phyloP scores from a whole-genome alignment of 2,329 filamentous ascomycete species.

The Emergomyces orientalis region DNA sequence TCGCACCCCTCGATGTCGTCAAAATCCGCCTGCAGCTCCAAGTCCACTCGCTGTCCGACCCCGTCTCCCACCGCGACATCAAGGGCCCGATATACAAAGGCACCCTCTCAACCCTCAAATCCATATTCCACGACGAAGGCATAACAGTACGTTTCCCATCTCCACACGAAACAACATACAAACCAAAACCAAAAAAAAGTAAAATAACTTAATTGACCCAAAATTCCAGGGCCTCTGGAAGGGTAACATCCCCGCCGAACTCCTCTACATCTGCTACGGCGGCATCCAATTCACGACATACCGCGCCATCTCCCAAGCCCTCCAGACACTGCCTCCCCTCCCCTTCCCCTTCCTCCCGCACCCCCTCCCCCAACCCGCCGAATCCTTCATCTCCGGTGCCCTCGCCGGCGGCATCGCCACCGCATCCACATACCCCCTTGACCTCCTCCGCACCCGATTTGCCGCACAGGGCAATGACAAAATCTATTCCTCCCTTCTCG shows the following conservation, averaged over 20 bases:
- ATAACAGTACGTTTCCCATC: constrained; percentile 45
- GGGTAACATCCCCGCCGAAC: constrained; percentile 90
- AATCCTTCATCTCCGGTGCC: constrained; percentile 77
- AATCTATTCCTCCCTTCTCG: constrained; percentile 64
- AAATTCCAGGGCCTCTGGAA: constrained; percentile 67
- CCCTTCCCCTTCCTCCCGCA: constrained; percentile 23
- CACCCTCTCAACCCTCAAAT: constrained; percentile 62
- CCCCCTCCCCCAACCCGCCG: constrained; percentile 54
- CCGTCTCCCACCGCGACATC: constrained; percentile 47
- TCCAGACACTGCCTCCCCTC: constrained; percentile 44
- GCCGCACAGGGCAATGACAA: constrained; percentile 79
- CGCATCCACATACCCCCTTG: constrained; percentile 78
- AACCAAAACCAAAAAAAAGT: neutral
- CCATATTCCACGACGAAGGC: constrained; percentile 73
- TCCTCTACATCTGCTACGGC: constrained; percentile 87
- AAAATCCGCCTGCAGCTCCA: constrained; percentile 97
- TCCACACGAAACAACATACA: neutral
- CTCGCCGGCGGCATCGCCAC: constrained; percentile 75
- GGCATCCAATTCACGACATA: constrained; percentile 86
- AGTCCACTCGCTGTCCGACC: constrained; percentile 71
- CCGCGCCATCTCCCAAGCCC: constrained; percentile 59
- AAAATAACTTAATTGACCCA: neutral
- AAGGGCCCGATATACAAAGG: constrained; percentile 54
- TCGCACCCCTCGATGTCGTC: constrained; percentile 91
- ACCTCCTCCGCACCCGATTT: constrained; percentile 86